Conservation (phyloP, 2,329 filamentous ascomycete genomes). For the Diaporthe vexans region DNA sequence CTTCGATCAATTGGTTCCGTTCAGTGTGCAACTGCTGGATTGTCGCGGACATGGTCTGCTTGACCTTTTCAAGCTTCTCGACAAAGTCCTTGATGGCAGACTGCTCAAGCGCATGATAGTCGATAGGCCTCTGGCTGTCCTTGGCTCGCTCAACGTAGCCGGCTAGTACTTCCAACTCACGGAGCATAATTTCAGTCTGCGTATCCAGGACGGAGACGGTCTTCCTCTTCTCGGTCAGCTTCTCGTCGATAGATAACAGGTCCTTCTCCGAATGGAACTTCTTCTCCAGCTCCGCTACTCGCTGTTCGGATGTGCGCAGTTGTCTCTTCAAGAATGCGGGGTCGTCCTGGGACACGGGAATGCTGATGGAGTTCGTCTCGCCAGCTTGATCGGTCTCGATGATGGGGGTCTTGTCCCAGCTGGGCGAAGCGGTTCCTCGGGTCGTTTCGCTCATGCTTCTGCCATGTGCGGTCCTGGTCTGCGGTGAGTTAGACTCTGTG, state of each 20-base stretch:
- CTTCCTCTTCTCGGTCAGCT: slow-evolving; percentile 91
- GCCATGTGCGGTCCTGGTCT: slow-evolving; percentile 62
- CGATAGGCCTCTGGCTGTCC: slow-evolving; percentile 82
- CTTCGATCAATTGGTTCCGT: slow-evolving; percentile 85
- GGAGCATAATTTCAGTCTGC: slow-evolving; percentile 94
- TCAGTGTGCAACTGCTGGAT: slow-evolving; percentile 76
- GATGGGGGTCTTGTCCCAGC: slow-evolving; percentile 78
- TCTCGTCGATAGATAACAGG: slow-evolving; percentile 84
- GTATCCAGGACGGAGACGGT: slow-evolving; percentile 95
- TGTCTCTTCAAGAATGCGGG: slow-evolving; percentile 79
- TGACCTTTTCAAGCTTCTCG: slow-evolving; percentile 76
- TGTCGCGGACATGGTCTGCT: slow-evolving; percentile 68
- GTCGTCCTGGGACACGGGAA: slow-evolving; percentile 77
- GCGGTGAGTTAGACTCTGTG: slow-evolving; percentile 67
- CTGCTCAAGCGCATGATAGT: slow-evolving; percentile 86
- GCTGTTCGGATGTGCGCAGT: slow-evolving; percentile 84
- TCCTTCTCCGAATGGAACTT: slow-evolving; percentile 77
- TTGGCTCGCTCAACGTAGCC: slow-evolving; percentile 91
- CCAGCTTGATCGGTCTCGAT: slow-evolving; percentile 64
- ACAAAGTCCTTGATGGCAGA: slow-evolving; percentile 93
- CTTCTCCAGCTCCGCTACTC: slow-evolving; percentile 88
- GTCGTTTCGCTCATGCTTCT: slow-evolving; percentile 79
- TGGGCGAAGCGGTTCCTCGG: slow-evolving; percentile 72
- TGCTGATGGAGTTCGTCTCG: slow-evolving; percentile 75
- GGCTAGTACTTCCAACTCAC: slow-evolving; percentile 89